Conservation (phyloP, 306 rosid species). For the Dalbergia cochinchinensis region DNA sequence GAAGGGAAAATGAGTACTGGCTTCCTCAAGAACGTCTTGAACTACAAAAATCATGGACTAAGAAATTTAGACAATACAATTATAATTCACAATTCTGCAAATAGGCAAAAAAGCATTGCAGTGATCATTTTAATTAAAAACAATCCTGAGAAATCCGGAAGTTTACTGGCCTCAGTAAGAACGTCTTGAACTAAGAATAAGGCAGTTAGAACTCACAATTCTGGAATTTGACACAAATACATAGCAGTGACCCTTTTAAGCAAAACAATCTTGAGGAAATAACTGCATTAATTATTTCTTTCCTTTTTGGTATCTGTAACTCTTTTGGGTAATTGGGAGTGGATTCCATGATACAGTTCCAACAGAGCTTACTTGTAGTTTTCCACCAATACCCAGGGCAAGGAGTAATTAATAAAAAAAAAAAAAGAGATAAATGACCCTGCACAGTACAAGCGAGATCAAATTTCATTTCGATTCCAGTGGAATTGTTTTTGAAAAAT, state of each 20-base stretch:
- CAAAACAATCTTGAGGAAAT: slow-evolving; percentile 1
- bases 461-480: neutral
- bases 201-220: slow-evolving; percentile 2
- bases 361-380: neutral
- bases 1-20: slow-evolving; percentile 28
- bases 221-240: neutral
- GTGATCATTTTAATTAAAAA: neutral
- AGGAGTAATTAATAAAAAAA: neutral
- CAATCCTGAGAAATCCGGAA: slow-evolving; percentile 2
- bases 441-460: slow-evolving; percentile 8
- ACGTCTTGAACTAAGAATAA: slow-evolving; percentile 26
- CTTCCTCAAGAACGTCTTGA: slow-evolving; percentile 36
- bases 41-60: slow-evolving; percentile 34
- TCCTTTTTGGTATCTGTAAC: neutral
- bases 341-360: neutral
- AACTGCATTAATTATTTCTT: neutral
- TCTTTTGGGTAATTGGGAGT: neutral
- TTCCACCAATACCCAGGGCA: neutral
- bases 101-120: slow-evolving; percentile 1
- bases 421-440: neutral
- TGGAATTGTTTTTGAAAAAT: slow-evolving; percentile 3
- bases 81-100: slow-evolving; percentile 3
- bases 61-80: slow-evolving; percentile 22
- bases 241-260: neutral
- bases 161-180: slow-evolving; percentile 30